Base-by-base conservation (phyloP, 1,284 basidiomycete species). In the Malassezia nana region DNA sequence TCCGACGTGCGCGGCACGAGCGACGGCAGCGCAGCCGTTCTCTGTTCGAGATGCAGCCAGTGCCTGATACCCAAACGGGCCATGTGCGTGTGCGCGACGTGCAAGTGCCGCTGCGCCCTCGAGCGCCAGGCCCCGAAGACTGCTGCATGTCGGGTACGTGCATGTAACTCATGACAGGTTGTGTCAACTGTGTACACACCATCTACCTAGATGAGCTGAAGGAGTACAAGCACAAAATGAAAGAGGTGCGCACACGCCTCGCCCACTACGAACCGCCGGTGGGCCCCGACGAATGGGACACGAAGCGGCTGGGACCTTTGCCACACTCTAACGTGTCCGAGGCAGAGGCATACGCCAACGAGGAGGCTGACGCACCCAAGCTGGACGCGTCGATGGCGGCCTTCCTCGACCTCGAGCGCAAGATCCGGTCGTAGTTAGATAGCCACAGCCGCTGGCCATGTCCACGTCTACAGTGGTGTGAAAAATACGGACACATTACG, bases 111-210 rank as follows among this genome's bases (percentile, higher is more conserved):
- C 45, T 58, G 24, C 58, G 55, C 13, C 72, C 72, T 1, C 50
- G 45, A 25, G 69, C 73, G 16, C 73, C 73, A 1, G 72, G 73
- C 3, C 64, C 69, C 3, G 73, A 73, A 52, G 72, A 65, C 26
- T 65, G 63, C 48, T 65, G 63, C 57, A 63, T 63, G 61, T 63
- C 63, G 18, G 58, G 53, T 58, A 40, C 32, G 57, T 49, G 30
- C n/a, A n/a, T n/a, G n/a, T n/a, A n/a, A n/a, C n/a, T n/a, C n/a
- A n/a, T n/a, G 87, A 88, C 86, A 8, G 87, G 87, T 26, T 91
- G 89, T 65, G 85, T 87, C 0, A 77, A 89, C 30, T 91, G 89
- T 74, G 85, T 90, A 6, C 86, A 90, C 72, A 87, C 89, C 63
- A 76, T 90, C 24, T 88, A 90, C 74, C 81, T 84, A 50, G 87